Percentiles rank a stretch among this genome's conserved stretches.
Conservation (phyloP, 306 rosid species). For the apple (Malus domestica) region DNA sequence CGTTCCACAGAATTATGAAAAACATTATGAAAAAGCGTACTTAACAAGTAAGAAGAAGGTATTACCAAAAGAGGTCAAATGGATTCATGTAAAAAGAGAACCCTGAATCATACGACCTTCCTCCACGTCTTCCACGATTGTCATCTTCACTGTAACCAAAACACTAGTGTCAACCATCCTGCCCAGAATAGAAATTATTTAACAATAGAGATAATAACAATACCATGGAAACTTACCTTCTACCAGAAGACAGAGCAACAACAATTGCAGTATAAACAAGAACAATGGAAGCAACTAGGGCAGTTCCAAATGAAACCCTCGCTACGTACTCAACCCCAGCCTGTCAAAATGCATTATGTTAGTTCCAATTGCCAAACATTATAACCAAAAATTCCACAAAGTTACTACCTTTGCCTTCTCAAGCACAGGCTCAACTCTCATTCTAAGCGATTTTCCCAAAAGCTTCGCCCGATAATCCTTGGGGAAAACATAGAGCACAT, state of each 20-base stretch:
- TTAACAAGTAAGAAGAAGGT: conserved; percentile 14
- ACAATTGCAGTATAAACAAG: conserved; percentile 89
- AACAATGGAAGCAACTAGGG: conserved; percentile 84
- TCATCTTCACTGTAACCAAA: conserved; percentile 69
- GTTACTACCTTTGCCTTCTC: conserved; percentile 72
- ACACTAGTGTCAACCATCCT: conserved; percentile 19
- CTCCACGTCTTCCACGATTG: conserved; percentile 88
- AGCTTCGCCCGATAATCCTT: conserved; percentile 82
- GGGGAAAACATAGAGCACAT: conserved; percentile 80
- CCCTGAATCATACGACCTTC: conserved; percentile 64
- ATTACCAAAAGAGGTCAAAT: conserved; percentile 80
- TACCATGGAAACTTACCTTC: conserved; percentile 40
- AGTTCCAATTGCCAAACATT: conserved; percentile 4
- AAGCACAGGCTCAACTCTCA: conserved; percentile 68
- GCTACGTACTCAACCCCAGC: conserved; percentile 71
- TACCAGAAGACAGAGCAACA: conserved; percentile 76
- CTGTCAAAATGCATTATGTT: conserved; percentile 35
- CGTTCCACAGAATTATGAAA: neutral
- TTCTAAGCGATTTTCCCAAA: conserved; percentile 64
- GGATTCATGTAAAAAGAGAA: conserved; percentile 62
- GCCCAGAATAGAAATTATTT: neutral
- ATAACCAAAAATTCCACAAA: neutral
- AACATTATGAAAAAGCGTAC: neutral
- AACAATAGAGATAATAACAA: neutral
- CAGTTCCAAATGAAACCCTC: conserved; percentile 95